Evolutionary conservation across 2,329 filamentous ascomycete species (phyloP).

Genomic region (Aspergillus sp.): DNA sequence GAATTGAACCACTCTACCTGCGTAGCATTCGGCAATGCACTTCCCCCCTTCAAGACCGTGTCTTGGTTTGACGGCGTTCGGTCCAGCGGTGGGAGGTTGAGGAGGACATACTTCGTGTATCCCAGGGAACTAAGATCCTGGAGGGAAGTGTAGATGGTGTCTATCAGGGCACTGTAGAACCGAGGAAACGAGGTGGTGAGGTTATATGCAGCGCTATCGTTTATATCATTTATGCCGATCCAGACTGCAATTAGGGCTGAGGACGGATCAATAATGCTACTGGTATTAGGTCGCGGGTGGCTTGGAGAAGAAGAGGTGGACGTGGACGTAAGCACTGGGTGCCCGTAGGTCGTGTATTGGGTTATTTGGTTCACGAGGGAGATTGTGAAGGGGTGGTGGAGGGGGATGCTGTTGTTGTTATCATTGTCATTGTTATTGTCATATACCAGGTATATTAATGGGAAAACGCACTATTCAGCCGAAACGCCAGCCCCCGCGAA

Average conservation of each 20-base stretch:
- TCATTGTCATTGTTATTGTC: neutral
- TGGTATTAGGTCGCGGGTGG: neutral
- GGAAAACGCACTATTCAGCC: conserved; percentile 35
- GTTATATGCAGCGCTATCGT: conserved; percentile 47
- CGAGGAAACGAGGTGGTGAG: conserved; percentile 36
- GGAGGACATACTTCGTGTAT: conserved; percentile 49
- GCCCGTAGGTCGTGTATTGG: conserved; percentile 49
- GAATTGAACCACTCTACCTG: conserved; percentile 49
- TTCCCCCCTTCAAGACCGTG: conserved; percentile 26
- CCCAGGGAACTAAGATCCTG: conserved; percentile 42
- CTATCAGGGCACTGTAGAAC: neutral
- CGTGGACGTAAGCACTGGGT: conserved; percentile 35
- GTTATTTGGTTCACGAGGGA: conserved; percentile 52
- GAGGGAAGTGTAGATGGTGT: neutral
- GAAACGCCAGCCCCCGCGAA: conserved; percentile 56
- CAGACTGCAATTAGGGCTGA: conserved; percentile 50
- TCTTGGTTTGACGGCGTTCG: conserved; percentile 42
- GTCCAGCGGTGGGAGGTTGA: conserved; percentile 54
- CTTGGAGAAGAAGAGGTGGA: too few species aligned
- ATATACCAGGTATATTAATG: too few species aligned
- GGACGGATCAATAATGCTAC: conserved; percentile 23
- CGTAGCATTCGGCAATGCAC: conserved; percentile 43
- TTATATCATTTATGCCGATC: conserved; percentile 60
- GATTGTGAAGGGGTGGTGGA: conserved; percentile 54
- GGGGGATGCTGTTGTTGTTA: conserved; percentile 38